Percentiles rank a stretch among this genome's conserved stretches.
These are phyloP conservation scores for Crucibulum parvulum DNA, from an alignment of 1,284 basidiomycete species.

Conservation along the genomic window DNA sequence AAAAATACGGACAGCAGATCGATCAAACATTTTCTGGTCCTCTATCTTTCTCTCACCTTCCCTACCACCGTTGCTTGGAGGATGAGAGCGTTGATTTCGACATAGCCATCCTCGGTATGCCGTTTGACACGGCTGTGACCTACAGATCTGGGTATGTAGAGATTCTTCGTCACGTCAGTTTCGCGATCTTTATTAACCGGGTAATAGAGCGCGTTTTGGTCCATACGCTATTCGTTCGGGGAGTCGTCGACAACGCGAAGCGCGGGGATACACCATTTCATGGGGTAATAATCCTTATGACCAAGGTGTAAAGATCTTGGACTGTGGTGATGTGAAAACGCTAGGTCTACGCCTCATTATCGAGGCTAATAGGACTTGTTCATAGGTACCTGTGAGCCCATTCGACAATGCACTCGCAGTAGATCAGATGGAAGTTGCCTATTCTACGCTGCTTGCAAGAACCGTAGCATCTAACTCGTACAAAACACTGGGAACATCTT, in stretches of 20 bases:
- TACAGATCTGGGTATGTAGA: conserved; percentile 64
- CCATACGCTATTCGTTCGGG: conserved; percentile 83
- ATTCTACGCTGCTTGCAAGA: conserved; percentile 70
- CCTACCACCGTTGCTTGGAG: conserved; percentile 75
- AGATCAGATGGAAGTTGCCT: conserved; percentile 82
- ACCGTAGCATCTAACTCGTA: conserved; percentile 41
- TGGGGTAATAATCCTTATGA: conserved; percentile 76
- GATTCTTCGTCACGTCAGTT: conserved; percentile 2
- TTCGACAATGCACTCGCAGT: conserved; percentile 81
- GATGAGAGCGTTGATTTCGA: conserved; percentile 63
- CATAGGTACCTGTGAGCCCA: conserved; percentile 69
- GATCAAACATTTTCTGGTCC: conserved; percentile 78
- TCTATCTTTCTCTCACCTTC: conserved; percentile 75
- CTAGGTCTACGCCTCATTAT: neutral
- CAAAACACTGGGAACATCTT: conserved; percentile 28
- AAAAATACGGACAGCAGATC: conserved; percentile 75
- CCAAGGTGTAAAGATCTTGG: conserved; percentile 65
- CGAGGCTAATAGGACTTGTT: neutral
- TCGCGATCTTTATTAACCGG: neutral
- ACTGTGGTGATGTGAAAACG: conserved; percentile 77
- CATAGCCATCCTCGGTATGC: conserved; percentile 81
- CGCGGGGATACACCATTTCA: conserved; percentile 66
- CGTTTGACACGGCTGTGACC: conserved; percentile 78
- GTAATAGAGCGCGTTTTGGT: conserved; percentile 74
- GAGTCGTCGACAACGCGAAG: conserved; percentile 66